These are phyloP conservation scores for Collybia sordida DNA, from an alignment of 768 basidiomycete genomes.

Conservation along the genomic window DNA sequence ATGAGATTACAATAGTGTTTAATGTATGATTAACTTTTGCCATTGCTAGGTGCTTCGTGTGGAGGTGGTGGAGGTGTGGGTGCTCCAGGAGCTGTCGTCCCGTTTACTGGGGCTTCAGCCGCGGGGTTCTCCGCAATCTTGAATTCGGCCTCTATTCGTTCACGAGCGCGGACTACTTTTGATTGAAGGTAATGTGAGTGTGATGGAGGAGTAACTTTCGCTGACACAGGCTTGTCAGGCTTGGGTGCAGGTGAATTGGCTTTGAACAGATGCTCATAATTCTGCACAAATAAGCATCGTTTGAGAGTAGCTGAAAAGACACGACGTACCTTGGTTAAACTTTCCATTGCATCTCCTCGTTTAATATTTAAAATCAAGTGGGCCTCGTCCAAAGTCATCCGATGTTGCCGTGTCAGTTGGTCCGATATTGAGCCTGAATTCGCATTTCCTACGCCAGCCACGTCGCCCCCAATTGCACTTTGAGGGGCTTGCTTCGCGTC, in stretches of 20 bases:
- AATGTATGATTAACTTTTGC: slow-evolving; percentile 8
- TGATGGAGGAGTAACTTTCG: slow-evolving; percentile 42
- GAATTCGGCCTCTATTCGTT: slow-evolving; percentile 91
- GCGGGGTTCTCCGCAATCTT: slow-evolving; percentile 26
- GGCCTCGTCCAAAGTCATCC: slow-evolving; percentile 96
- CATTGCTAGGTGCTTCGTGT: slow-evolving; percentile 10
- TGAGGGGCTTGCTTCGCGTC: slow-evolving; percentile 86
- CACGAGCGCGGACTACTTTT: slow-evolving; percentile 92
- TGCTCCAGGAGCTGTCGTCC: slow-evolving; percentile 6
- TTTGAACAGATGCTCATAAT: slow-evolving; percentile 92
- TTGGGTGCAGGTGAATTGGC: slow-evolving; percentile 75
- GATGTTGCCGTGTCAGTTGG: slow-evolving; percentile 78
- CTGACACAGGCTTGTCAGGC: slow-evolving; percentile 44
- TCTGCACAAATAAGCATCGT: slow-evolving; percentile 42
- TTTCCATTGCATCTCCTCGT: slow-evolving; percentile 66
- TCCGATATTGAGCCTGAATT: slow-evolving; percentile 76
- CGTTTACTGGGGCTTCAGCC: slow-evolving; percentile 6
- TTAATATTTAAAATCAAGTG: slow-evolving; percentile 89
- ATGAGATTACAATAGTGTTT: slow-evolving; percentile 12
- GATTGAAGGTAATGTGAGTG: slow-evolving; percentile 95
- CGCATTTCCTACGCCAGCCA: slow-evolving; percentile 72
- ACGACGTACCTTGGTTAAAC: slow-evolving; percentile 64
- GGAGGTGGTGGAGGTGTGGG: slow-evolving; percentile 17
- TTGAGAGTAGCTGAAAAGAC: not conserved
- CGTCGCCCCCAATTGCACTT: slow-evolving; percentile 63